phyloP scores from a whole-genome alignment of 306 rosid genomes.

The Ammopiptanthus mongolicus region DNA sequence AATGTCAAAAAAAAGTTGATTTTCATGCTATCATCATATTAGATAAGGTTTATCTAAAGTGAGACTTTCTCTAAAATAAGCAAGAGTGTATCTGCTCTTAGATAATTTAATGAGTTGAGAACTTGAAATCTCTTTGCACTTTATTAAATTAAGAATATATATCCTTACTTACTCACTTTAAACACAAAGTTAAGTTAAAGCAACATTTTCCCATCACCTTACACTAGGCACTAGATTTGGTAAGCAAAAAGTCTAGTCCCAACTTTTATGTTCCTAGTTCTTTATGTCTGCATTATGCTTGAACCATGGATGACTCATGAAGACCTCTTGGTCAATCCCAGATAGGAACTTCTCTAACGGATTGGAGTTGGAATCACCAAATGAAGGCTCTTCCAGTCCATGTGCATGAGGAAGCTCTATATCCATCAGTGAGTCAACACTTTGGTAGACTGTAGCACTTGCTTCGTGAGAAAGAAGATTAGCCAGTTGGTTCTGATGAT shows the following conservation, averaged over 20 bases:
- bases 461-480: constrained; percentile 28
- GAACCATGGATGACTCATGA: constrained; percentile 46
- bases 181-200: too few species aligned
- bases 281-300: constrained; percentile 24
- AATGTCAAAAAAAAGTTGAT: constrained; percentile 16
- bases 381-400: constrained; percentile 40
- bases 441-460: constrained; percentile 21
- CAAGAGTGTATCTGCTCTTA: too few species aligned
- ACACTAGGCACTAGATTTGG: background rate
- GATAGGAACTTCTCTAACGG: constrained; percentile 45
- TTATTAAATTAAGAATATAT: too few species aligned
- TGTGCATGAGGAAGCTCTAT: constrained; percentile 35
- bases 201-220: background rate
- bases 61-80: too few species aligned
- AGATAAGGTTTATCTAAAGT: too few species aligned
- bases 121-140: too few species aligned
- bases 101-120: too few species aligned
- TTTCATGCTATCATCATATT: constrained; percentile 23
- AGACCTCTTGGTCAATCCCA: constrained; percentile 51
- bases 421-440: constrained; percentile 30
- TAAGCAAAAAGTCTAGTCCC: background rate
- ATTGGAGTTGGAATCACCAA: constrained; percentile 33
- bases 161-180: too few species aligned
- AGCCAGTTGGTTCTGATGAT: constrained; percentile 37
- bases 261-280: constrained; percentile 19